Evolutionary conservation across 140 eudicot species (phyloP).

Genomic region (Anethum foeniculum): DNA sequence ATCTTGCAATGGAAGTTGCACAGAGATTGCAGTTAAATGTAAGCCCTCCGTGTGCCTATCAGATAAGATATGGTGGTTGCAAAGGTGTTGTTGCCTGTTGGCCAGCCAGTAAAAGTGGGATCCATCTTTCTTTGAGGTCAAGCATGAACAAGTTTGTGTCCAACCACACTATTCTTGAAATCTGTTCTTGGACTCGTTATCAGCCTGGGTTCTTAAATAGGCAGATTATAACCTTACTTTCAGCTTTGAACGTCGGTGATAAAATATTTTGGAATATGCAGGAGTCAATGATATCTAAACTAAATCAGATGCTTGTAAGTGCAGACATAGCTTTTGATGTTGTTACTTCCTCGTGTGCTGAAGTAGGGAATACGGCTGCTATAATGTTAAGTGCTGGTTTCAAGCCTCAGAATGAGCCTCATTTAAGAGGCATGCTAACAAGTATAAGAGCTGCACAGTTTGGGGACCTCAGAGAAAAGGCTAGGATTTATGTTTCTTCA

Average conservation of each 20-base stretch:
- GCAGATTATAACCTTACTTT: conserved; percentile 77
- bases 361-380: conserved; percentile 77
- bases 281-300: conserved; percentile 38
- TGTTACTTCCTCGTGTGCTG: conserved; percentile 70
- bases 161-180: conserved; percentile 54
- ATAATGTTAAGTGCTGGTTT: conserved; percentile 90
- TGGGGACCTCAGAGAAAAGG: conserved; percentile 65
- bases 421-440: conserved; percentile 66
- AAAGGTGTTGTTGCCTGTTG: conserved; percentile 23
- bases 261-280: conserved; percentile 71
- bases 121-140: conserved; percentile 26
- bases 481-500: conserved; percentile 72
- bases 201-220: conserved; percentile 87
- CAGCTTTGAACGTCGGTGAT: conserved; percentile 59
- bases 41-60: conserved; percentile 19
- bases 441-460: conserved; percentile 80
- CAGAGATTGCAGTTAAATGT: conserved; percentile 36
- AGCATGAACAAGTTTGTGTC: conserved; percentile 77
- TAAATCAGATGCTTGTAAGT: conserved; percentile 51
- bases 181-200: conserved; percentile 75
- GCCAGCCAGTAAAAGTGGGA: conserved; percentile 5
- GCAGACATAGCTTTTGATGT: conserved; percentile 61
- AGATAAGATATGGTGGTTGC: conserved; percentile 14
- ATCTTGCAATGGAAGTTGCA: conserved; percentile 72
- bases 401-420: conserved; percentile 67